Base-by-base conservation (phyloP, 2,329 filamentous ascomycete genomes). In the Stachybotrys elegans region DNA sequence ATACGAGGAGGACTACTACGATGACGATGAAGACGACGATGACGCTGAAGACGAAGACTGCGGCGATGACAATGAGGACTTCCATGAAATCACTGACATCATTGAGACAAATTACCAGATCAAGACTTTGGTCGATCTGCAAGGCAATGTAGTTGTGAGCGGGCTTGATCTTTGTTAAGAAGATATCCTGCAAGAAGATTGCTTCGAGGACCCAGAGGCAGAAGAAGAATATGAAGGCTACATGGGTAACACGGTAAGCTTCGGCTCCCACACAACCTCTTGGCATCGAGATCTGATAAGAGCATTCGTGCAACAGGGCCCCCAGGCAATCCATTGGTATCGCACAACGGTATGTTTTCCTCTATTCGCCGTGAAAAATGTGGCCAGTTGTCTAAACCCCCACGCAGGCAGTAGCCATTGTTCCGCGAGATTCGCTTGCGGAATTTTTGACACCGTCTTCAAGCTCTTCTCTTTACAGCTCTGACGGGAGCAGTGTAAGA, bases 161-260 rank as follows among this genome's bases (percentile, higher is more conserved):
- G 16, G 41, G 5, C 11, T 59, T 3, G 0, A 17, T 1, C 39
- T 65, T 23, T 29, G 56, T 1, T 38, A 55, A 13, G 32, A 52
- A 0, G 39, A 53, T 7, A 39, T 64, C 6, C 49, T 65, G 11
- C 40, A 58, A 11, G 32, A 44, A 6, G 22, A 49, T 6, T 43
- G 44, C 16, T 63, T 62, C 37, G 47, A 47, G 0, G 45, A 44
- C 6, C 6, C 51, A 1, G 34, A 44, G 0, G 46, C 46, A 0
- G 45, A 57, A 11, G 55, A 60, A 38, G 45, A 55, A 0, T 59
- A 60, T 23, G 48, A 57, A 42, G 52, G 55, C 6, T 61, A 49
- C 19, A 57, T 51, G 49, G 58, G 59, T 1, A 60, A 60, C 36
- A 53, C 7, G 23, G 61, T 64, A 22, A 21, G 49, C 42, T 25